phyloP scores from a whole-genome alignment of 2,329 filamentous ascomycete species.

The Pleomassaria siparia region DNA sequence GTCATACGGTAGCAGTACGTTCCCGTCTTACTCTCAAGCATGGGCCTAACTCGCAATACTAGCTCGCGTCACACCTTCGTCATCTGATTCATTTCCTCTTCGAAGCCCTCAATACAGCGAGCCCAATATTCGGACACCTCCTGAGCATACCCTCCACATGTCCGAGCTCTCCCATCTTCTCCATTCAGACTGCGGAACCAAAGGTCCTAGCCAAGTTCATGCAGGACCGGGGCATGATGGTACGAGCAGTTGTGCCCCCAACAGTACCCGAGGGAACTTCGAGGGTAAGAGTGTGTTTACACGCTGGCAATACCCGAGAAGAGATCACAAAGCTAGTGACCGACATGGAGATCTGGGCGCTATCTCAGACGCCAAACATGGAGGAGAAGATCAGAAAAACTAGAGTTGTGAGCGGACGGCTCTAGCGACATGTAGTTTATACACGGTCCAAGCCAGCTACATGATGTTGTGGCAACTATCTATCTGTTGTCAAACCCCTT shows the following conservation, averaged over 20 bases:
- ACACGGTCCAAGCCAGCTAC: not conserved
- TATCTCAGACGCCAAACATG: not conserved
- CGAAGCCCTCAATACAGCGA: conserved; percentile 15
- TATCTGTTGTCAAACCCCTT: not conserved
- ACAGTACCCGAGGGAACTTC: conserved; percentile 45
- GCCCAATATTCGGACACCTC: conserved; percentile 8
- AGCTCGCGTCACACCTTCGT: conserved; percentile 25
- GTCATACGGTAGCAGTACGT: conserved; percentile 1
- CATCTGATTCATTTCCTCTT: conserved; percentile 25
- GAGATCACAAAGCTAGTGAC: conserved; percentile 38
- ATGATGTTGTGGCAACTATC: not conserved
- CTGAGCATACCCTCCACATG: conserved; percentile 28
- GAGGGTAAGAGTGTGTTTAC: conserved; percentile 46
- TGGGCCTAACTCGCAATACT: not conserved
- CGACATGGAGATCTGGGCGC: conserved; percentile 36
- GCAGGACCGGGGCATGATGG: conserved; percentile 35
- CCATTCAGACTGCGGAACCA: conserved; percentile 32
- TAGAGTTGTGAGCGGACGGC: not conserved
- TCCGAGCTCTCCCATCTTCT: conserved; percentile 36
- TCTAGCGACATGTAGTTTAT: not conserved
- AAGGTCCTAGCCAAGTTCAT: conserved; percentile 29
- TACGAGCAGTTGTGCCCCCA: conserved; percentile 43
- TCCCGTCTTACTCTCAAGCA: not conserved
- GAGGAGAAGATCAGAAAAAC: not conserved
- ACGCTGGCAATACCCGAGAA: conserved; percentile 44